Base-by-base conservation (phyloP, 2,329 filamentous ascomycete genomes). In the Aspergillus sp. region DNA sequence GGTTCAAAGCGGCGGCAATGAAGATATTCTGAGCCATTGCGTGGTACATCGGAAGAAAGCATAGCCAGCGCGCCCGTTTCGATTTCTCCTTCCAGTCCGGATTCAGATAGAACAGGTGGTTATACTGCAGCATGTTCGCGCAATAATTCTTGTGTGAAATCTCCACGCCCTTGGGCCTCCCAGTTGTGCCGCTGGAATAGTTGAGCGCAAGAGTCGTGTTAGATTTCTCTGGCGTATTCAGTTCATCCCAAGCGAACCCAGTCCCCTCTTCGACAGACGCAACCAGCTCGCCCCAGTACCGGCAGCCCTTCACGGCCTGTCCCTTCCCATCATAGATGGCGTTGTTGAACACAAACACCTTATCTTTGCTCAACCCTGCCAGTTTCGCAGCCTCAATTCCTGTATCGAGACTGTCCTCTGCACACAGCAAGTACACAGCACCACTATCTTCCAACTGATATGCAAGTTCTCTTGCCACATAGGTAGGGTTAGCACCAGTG, bases 161-260 rank as follows among this genome's bases (percentile, higher is more conserved):
- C 74, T 89, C 86, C 13, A 95, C 91, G 11, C 91, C 91, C 71
- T 96, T 96, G 9, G 91, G 90, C 4, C 91, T 81, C 6, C 91
- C 91, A 0, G 91, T 96, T 1, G 89, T 93, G 11, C 90, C 77
- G 49, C 71, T 74, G 62, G 85, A 89, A 74, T 93, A 96, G 73
- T 96, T 95, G 60, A 96, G 82, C 22, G 85, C 87, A 63, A 88
- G 64, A 3, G 70, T 72, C n/a, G 59, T 63, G 43, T 64, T 58
- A 2, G 71, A 62, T 39, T 62, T 48, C 5, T 64, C 85, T 1
- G 84, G 83, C 5, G 67, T 74, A 8, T 60, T 43, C 9, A 70
- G 56, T 3, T 68, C 62, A 15, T 82, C 71, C 90, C 90, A 95
- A 48, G 76, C 72, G 70, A 89, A 93, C 2, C 67, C 68, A 2